These are phyloP conservation scores for Trichoderma sp. DNA, from an alignment of 2,329 filamentous ascomycete species.

Conservation along the genomic window DNA sequence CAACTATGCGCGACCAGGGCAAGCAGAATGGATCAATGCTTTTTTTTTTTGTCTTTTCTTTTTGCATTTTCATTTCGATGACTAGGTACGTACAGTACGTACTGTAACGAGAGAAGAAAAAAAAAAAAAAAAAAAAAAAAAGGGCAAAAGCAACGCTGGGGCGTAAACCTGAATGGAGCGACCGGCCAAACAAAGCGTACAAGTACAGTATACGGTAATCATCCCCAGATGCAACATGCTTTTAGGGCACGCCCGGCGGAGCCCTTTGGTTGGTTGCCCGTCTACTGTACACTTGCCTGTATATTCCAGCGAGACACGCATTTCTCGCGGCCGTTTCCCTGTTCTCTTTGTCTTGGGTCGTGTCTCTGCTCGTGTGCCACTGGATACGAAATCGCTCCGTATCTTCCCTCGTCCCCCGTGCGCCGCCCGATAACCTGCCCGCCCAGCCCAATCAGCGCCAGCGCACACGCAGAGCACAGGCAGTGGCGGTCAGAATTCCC, in stretches of 20 bases:
- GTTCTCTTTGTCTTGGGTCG: background rate
- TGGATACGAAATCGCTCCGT: background rate
- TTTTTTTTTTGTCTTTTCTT: background rate
- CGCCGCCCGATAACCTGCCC: background rate
- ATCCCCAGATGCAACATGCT: constrained; percentile 3
- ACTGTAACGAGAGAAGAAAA: background rate
- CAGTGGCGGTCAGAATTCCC: constrained; percentile 23
- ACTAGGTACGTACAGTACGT: background rate
- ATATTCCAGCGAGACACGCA: background rate
- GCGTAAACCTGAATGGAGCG: background rate
- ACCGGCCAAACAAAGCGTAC: background rate
- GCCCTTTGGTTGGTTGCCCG: background rate
- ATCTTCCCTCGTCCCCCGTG: background rate
- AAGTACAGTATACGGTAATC: too few relatives aligned
- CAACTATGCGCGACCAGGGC: constrained; percentile 8
- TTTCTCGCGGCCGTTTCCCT: background rate
- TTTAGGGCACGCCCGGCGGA: constrained; percentile 3
- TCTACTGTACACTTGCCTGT: too few relatives aligned
- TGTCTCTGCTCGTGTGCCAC: background rate
- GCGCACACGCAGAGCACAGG: background rate
- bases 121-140: background rate
- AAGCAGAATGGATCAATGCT: background rate
- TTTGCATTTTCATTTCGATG: background rate
- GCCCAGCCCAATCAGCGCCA: constrained; percentile 21
- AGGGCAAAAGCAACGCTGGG: background rate